A percentile compares a stretch with the other conserved stretches of the same genome.
Evolutionary conservation across 257 asterid genomes (phyloP).

Genomic region (Forsythia suspensa): DNA sequence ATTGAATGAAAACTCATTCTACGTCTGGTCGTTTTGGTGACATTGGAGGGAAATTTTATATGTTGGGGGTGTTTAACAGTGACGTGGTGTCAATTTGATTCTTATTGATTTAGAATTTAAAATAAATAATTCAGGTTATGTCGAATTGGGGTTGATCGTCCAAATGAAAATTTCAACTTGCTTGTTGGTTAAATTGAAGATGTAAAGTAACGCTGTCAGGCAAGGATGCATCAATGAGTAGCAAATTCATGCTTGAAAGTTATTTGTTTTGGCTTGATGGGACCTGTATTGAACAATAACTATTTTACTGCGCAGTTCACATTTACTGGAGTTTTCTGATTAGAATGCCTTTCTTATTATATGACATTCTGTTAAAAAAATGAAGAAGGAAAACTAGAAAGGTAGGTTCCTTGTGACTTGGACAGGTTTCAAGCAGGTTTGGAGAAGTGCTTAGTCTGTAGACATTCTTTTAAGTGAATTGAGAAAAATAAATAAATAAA

Average conservation of each 20-base stretch:
- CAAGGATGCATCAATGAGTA: not conserved
- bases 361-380: not conserved
- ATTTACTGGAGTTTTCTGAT: not conserved
- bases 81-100: not conserved
- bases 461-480: not conserved
- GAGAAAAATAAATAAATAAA: not conserved
- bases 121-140: not conserved
- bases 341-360: not conserved
- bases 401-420: not conserved
- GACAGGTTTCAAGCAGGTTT: not conserved
- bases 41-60: no score
- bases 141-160: not conserved
- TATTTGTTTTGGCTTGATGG: not conserved
- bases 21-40: not conserved
- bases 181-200: not conserved
- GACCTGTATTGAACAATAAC: not conserved
- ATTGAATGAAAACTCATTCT: not conserved
- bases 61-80: no score
- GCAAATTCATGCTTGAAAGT: not conserved
- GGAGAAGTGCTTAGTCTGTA: not conserved
- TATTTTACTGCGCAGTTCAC: not conserved
- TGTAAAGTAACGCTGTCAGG: not conserved
- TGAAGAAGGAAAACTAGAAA: not conserved
- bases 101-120: not conserved
- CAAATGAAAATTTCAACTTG: not conserved